Base-by-base conservation (phyloP, 1,139 yeast genomes). In the Yamadazyma songkhlaensis region DNA sequence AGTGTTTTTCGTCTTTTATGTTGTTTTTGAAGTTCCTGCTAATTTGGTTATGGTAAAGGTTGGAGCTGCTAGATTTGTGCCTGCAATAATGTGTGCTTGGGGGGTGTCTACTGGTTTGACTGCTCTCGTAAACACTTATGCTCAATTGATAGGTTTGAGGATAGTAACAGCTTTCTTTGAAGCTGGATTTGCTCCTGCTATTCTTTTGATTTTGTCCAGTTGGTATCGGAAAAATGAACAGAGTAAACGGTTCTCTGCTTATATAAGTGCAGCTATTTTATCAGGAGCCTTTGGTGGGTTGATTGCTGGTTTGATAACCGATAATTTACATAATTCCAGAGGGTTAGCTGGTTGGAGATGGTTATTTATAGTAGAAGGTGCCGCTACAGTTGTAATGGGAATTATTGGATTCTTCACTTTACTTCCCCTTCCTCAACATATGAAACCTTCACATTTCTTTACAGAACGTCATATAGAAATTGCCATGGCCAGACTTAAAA, bases 1-100 rank as follows among this genome's bases (percentile, higher is more conserved):
- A 4, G 62, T 64, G 14, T 60, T 67, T 40, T 67, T 62, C 40
- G 67, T 61, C 33, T 69, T 74, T 1, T 70, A 69, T 42, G 62
- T 72, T 33, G 57, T 67, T 37, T 73, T 70, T 15, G 76, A 67
- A 37, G 72, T 75, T 2, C 43, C 70, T 24, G 61, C 62, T 25
- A 59, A 68, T 0, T 50, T 56, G 37, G 47, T 55, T 26, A 54
- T 68, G 34, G 73, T 67, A 39, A 36, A 20, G 8, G 12, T 32
- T 6, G 39, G 39, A 11, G 33, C 39, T 11, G 51, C 46, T 32
- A 55, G 57, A 23, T 63, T 71, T 2, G 50, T 63, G 12, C 59
- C 70, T 9, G 60, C 62, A 43, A 51, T 64, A 9, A 45, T 67
- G 17, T 42, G 62, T 4, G 47, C 57, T 29, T 68, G 74, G 74